phyloP scores from a whole-genome alignment of 1,139 yeast species.

The Diutina rugosa region DNA sequence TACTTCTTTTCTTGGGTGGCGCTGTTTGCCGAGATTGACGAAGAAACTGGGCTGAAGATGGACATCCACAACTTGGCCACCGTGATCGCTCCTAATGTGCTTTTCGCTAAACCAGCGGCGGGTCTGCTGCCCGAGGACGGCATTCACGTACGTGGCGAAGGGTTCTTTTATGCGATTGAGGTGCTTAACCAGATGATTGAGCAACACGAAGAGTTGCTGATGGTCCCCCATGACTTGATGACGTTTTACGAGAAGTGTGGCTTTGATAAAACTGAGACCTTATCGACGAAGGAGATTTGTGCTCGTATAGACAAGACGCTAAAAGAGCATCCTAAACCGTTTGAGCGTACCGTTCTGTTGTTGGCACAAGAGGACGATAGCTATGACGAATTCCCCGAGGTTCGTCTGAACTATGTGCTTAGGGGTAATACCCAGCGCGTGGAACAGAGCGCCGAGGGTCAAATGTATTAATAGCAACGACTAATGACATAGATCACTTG shows the following conservation, averaged over 20 bases:
- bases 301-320: constrained; percentile 17
- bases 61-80: constrained; percentile 92
- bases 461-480: neutral
- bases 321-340: constrained; percentile 19
- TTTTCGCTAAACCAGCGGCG: constrained; percentile 36
- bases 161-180: constrained; percentile 82
- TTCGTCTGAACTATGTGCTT: neutral
- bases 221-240: constrained; percentile 52
- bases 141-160: constrained; percentile 39
- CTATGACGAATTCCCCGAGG: neutral
- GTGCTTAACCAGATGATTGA: constrained; percentile 79
- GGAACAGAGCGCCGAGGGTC: neutral
- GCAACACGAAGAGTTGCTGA: constrained; percentile 66
- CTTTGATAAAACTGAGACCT: constrained; percentile 11
- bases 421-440: constrained; percentile 1
- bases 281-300: constrained; percentile 26
- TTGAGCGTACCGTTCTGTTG: constrained; percentile 9
- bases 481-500: neutral
- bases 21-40: constrained; percentile 82
- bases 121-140: constrained; percentile 8
- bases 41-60: constrained; percentile 90
- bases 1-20: constrained; percentile 93
- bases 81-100: constrained; percentile 85
- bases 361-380: constrained; percentile 9
- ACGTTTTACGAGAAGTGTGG: constrained; percentile 24